Evolutionary conservation across 768 basidiomycete species (phyloP), one percentile per base, ranked within the genome.

Genomic region (Psilocybe cyanescens): DNA sequence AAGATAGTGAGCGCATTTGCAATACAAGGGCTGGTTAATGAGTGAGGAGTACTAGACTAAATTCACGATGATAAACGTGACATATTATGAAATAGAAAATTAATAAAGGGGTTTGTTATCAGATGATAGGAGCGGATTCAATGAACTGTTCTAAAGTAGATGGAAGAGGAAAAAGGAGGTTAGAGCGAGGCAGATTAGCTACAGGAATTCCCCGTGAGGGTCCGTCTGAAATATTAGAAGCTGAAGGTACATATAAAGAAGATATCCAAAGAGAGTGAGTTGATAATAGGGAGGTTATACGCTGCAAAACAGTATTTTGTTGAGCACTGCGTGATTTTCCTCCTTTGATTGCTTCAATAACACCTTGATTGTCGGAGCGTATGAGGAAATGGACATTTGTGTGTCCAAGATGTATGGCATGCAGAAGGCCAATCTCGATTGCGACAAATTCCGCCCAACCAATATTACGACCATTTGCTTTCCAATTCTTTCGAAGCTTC

Each of bases 401-500:
- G 24, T 67, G 61, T 4, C 70, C 69, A 0, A 44, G 19, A 0
- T 67, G 51, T 4, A 77, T 63, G 0, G 75, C 57, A 0, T 71
- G 57, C 2, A 64, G 63, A 0, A 76, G 44, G 1, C 75, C 76
- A 0, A 81, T 58, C 51, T 79, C 78, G 4, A 80, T 64, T 0
- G 76, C 79, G 3, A 78, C 67, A 69, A 79, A 77, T 60, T 80
- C 78, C 0, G 74, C 79, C 79, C 79, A 81, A 0, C 76, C 76
- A 7, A 79, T 80, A 9, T 74, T 68, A 1, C 75, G 65, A 12
- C 69, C 73, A 2, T 74, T 58, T 3, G 54, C 24, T 29, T 62
- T 61, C 75, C 77, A 79, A 0, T 65, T 67, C 0, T 46, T 41
- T 16, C 35, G 45, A 1, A 80, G 64, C 6, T 70, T 53, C 77